A percentile compares a stretch with the other conserved stretches of the same genome.
These are phyloP conservation scores for Petrea volubilis DNA, from an alignment of 257 asterid species.

Conservation along the genomic window DNA sequence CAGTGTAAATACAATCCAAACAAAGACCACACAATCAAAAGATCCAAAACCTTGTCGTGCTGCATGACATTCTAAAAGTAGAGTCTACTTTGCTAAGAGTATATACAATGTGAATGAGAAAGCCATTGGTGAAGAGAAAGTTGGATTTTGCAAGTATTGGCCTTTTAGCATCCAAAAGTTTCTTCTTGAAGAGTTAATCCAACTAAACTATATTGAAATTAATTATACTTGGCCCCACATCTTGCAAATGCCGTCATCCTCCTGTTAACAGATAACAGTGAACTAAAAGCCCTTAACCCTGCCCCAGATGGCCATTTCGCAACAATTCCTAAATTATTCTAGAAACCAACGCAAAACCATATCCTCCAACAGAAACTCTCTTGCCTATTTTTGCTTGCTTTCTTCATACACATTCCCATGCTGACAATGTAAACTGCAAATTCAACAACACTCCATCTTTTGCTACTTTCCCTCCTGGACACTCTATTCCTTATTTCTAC, in stretches of 20 bases:
- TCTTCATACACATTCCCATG: not conserved
- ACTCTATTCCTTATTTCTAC: not conserved
- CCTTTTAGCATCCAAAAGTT: not conserved
- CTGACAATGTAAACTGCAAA: not conserved
- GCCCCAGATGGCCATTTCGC: not conserved
- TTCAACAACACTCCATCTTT: not conserved
- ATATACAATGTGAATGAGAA: not conserved
- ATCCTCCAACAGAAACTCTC: not conserved
- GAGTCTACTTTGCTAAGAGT: not conserved
- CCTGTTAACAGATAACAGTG: not conserved
- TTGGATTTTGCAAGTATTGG: not conserved
- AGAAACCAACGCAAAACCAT: not conserved
- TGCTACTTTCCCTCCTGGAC: not conserved
- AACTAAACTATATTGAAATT: not conserved
- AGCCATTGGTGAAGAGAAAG: not conserved
- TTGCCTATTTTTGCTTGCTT: not conserved
- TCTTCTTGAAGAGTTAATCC: not conserved
- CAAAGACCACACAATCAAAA: not conserved
- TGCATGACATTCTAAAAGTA: not conserved
- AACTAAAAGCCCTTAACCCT: not conserved
- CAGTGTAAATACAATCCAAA: not conserved
- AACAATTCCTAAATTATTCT: not conserved
- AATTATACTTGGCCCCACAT: not conserved
- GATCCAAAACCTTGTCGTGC: not conserved
- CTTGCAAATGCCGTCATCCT: no score